Base-by-base conservation (phyloP, 2,329 filamentous ascomycete genomes). In the Paecilomyces niveus region DNA sequence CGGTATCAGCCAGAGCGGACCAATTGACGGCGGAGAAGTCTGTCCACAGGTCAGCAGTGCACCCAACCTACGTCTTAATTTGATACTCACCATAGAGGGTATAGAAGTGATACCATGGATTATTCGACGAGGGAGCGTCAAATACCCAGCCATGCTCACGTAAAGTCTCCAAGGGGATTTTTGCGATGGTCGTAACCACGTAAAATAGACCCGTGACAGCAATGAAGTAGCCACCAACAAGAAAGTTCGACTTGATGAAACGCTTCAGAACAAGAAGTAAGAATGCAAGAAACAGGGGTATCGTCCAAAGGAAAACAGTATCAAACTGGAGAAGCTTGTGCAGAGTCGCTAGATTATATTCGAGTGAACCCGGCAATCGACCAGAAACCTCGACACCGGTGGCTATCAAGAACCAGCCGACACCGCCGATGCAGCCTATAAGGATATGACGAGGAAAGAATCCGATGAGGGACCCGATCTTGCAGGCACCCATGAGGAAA, bases 91-190 rank as follows among this genome's bases (percentile, higher is more conserved):
- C 87, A 75, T 96, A 99, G 54, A 97, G 83, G 0, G 91, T 95
- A 76, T 96, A 99, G 68, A 99, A 99, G 71, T 94, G 92, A 84
- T 94, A 99, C 85, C 95, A 99, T 0, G 94, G 92, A 66, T 96
- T 90, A 11, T 85, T 89, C 9, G 88, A 87, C 53, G 89, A 88
- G 1, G 94, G 93, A 0, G 89, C 89, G 66, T 90, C 84, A 67
- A 99, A 99, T 10, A 97, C 89, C 94, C 94, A 99, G 18, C 94
- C 94, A 54, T 81, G 78, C 9, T 83, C 74, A 56, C 92, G 87
- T 52, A 97, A 76, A 11, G 80, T 79, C 39, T 84, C 81, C 60
- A 91, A 80, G 49, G 89, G 80, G 55, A 96, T 78, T 18, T 81
- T 80, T 53, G 91, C 84, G 55, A 70, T 68, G 52, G 77, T 69